Evolutionary conservation across 1,284 basidiomycete genomes (phyloP).

Genomic region (Mycena sp.): DNA sequence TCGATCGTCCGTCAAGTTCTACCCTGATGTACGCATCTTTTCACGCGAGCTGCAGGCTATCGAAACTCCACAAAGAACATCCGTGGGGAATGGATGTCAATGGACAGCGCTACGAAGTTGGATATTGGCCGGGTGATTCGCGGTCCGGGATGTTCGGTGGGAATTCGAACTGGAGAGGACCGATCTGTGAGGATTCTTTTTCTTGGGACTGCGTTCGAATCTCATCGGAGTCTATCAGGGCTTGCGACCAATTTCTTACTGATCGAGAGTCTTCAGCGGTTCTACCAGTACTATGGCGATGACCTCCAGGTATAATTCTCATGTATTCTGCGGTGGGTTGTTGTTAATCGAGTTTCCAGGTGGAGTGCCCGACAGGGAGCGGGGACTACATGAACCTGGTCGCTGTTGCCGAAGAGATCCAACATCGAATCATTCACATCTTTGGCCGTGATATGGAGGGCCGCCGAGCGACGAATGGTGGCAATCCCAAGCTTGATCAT

Average conservation of each 20-base stretch:
- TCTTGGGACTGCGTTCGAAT: not conserved
- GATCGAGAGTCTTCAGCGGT: slow-evolving; percentile 93
- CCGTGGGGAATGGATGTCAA: slow-evolving; percentile 97
- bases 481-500: slow-evolving; percentile 86
- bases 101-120: slow-evolving; percentile 91
- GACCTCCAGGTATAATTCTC: slow-evolving; percentile 67
- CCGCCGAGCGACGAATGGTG: slow-evolving; percentile 91
- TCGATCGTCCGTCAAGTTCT: slow-evolving; percentile 77
- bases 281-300: slow-evolving; percentile 96
- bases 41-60: slow-evolving; percentile 64
- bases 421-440: slow-evolving; percentile 96
- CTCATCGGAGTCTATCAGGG: slow-evolving; percentile 59
- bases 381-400: slow-evolving; percentile 97
- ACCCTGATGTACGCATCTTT: slow-evolving; percentile 1
- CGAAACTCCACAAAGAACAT: slow-evolving; percentile 89
- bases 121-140: slow-evolving; percentile 98
- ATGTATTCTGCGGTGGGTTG: not conserved
- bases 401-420: slow-evolving; percentile 94
- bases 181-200: slow-evolving; percentile 65
- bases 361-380: slow-evolving; percentile 95
- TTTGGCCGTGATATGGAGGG: slow-evolving; percentile 92
- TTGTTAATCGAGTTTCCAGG: slow-evolving; percentile 48
- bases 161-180: slow-evolving; percentile 96
- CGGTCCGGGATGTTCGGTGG: slow-evolving; percentile 98
- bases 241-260: slow-evolving; percentile 95